Evolutionary conservation across 192 early-diverging fungal species (phyloP), one percentile per base, ranked within the genome.

Genomic region (Pilaira anomala): DNA sequence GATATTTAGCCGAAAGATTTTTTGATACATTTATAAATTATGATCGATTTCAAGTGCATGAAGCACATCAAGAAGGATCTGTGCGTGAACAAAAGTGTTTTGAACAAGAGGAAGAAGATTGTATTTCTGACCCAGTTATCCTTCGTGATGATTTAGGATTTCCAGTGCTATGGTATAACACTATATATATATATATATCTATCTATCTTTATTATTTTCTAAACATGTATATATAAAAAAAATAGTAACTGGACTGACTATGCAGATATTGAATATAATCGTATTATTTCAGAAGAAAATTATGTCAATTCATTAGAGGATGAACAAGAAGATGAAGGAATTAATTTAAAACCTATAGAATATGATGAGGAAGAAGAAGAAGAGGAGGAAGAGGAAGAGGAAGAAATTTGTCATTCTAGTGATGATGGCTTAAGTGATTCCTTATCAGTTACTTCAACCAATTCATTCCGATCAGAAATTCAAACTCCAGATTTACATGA

Each of bases 1-100:
- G 63, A 7, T 66, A 67, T 9, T 48, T 76, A 16, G 74, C 74
- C 1, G 74, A 76, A 65, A 51, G 74, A 1, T 76, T 76, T 16
- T 67, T 76, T 61, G 74, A 76, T 48, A 76, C 68, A 16, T 76
- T 76, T 60, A 51, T 66, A 3, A 63, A 71, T 19, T 67, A 70
- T 48, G 65, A 69, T 18, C 33, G 51, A 42, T 60, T 76, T 28
- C 68, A 70, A 28, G 54, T 76, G 13, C 74, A 76, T 54, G 74
- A 76, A 46, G 67, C 68, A 45, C 62, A 59, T 11, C 71, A 72
- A 26, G 56, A 41, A 5, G 62, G 62, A 9, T 49, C 30, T 8
- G 30, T 63, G 18, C 33, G 62, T 21, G 22, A 22, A 16, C 46
- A 63, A 41, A 48, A 52, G 19, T 24, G 9, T 11, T 48, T 13